phyloP scores from a whole-genome alignment of 2,329 filamentous ascomycete species.

The Beauveria sp. region DNA sequence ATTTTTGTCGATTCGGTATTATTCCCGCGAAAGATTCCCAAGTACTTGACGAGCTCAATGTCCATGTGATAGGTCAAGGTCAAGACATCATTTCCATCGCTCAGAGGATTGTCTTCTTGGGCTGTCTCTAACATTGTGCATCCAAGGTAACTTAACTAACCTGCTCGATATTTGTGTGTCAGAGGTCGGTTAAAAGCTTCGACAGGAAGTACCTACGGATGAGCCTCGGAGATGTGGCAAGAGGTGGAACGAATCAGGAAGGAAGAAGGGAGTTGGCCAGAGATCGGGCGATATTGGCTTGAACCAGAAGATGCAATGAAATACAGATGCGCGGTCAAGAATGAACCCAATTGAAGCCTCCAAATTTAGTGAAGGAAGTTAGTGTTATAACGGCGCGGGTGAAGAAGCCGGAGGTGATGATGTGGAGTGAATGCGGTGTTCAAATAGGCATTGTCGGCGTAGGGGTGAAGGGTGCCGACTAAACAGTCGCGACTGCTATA shows the following conservation, averaged over 20 bases:
- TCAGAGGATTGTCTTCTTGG: neutral
- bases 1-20: neutral
- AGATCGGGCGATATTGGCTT: neutral
- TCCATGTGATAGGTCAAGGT: neutral
- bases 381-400: neutral
- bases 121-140: neutral
- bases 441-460: neutral
- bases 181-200: too few relatives aligned
- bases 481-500: too few relatives aligned
- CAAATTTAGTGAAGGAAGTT: too few relatives aligned
- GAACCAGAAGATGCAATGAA: too few relatives aligned
- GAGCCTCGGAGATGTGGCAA: neutral
- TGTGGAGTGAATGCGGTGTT: neutral
- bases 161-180: too few relatives aligned
- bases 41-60: neutral
- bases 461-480: neutral
- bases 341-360: too few relatives aligned
- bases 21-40: neutral
- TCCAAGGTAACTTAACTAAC: too few relatives aligned
- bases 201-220: too few relatives aligned
- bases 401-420: neutral
- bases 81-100: neutral
- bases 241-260: neutral
- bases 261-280: neutral
- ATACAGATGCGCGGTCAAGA: too few relatives aligned